These are phyloP conservation scores for Alectoria sarmentosa DNA, from an alignment of 495 filamentous ascomycete species.

Conservation along the genomic window DNA sequence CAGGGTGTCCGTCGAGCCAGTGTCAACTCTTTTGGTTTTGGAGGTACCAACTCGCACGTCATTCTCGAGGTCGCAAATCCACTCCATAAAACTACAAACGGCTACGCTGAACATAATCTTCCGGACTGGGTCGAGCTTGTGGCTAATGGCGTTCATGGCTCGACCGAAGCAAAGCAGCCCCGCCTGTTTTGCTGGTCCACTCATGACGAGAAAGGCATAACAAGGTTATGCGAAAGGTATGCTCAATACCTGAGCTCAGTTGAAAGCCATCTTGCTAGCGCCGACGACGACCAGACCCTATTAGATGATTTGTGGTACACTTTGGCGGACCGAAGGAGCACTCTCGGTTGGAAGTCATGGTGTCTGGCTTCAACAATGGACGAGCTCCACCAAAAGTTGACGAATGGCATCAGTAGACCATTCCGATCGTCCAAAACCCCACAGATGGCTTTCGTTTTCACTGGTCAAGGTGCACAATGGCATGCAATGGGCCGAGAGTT, in stretches of 20 bases:
- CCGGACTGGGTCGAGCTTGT: not conserved
- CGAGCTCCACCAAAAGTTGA: not conserved
- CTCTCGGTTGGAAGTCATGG: not conserved
- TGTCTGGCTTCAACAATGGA: not conserved
- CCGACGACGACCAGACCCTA: not conserved
- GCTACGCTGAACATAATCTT: constrained; percentile 21
- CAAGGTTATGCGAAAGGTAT: not conserved
- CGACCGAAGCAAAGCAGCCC: not conserved
- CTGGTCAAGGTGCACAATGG: constrained; percentile 42
- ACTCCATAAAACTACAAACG: constrained; percentile 16
- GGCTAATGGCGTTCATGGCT: not conserved
- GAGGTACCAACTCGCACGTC: constrained; percentile 48
- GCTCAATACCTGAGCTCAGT: not conserved
- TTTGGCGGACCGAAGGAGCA: constrained; percentile 5
- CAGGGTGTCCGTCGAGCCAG: constrained; percentile 41
- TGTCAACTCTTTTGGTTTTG: constrained; percentile 57
- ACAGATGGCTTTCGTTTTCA: constrained; percentile 32
- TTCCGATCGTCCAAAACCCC: not conserved
- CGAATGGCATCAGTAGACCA: not conserved
- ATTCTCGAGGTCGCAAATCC: constrained; percentile 31
- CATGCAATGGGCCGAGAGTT: constrained; percentile 29
- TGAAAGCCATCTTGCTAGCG: not conserved
- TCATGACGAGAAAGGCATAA: not conserved
- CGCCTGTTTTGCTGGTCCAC: constrained; percentile 6
- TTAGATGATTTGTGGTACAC: constrained; percentile 2